These are phyloP conservation scores for Magnolia sinica DNA, from an alignment of 164 flowering plant species.

Conservation along the genomic window DNA sequence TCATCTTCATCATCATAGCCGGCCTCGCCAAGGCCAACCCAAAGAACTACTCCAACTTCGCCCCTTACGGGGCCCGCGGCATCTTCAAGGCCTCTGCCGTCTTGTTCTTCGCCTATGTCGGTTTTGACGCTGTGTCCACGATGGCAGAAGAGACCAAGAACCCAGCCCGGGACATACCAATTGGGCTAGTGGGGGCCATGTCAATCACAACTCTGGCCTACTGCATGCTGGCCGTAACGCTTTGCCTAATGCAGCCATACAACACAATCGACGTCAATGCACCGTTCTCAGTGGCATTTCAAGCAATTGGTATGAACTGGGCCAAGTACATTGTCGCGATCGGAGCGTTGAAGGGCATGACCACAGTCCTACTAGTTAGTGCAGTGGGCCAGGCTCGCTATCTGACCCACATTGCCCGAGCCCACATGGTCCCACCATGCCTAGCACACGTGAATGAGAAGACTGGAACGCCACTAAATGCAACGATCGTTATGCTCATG, in stretches of 20 bases:
- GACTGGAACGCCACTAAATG: slow-evolving; percentile 59
- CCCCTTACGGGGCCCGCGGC: slow-evolving; percentile 46
- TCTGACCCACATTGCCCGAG: slow-evolving; percentile 72
- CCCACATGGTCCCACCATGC: slow-evolving; percentile 78
- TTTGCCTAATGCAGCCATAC: slow-evolving; percentile 51
- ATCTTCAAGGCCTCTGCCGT: slow-evolving; percentile 47
- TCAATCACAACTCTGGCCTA: slow-evolving; percentile 25
- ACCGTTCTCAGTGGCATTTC: slow-evolving; percentile 57
- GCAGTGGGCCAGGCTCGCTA: slow-evolving; percentile 77
- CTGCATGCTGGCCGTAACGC: slow-evolving; percentile 36
- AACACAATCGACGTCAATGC: slow-evolving; percentile 35
- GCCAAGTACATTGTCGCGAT: slow-evolving; percentile 63
- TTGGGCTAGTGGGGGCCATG: slow-evolving; percentile 56
- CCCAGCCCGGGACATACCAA: slow-evolving; percentile 54
- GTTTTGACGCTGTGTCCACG: slow-evolving; percentile 57
- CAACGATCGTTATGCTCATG: slow-evolving; percentile 46
- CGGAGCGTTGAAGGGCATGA: slow-evolving; percentile 73
- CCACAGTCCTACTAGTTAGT: slow-evolving; percentile 50
- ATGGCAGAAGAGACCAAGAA: slow-evolving; percentile 62
- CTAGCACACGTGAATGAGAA: slow-evolving; percentile 37
- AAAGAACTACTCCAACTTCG: slow-evolving; percentile 32
- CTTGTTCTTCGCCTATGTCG: slow-evolving; percentile 56
- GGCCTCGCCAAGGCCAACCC: slow-evolving; percentile 47
- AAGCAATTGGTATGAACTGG: slow-evolving; percentile 51
- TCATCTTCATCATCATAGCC: slow-evolving; percentile 47